phyloP scores from a whole-genome alignment of 176 grass and related monocot species.

The Saccharum spontaneum region DNA sequence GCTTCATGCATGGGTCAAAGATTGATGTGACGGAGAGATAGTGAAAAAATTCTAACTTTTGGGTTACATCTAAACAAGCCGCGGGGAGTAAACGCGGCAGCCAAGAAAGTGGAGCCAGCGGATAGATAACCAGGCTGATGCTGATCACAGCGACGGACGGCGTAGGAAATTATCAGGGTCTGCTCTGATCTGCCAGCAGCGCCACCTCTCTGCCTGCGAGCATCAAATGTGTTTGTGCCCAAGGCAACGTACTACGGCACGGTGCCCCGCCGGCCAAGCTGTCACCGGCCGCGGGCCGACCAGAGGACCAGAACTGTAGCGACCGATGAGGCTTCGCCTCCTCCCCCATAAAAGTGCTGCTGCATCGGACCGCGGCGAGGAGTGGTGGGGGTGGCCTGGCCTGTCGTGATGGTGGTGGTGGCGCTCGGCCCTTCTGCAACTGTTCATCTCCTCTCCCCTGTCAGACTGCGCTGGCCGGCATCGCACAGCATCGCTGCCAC shows the following conservation, averaged over 20 bases:
- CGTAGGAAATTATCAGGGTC: not conserved
- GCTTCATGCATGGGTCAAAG: too few species aligned
- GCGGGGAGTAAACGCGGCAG: conserved; percentile 25
- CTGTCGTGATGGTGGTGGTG: not conserved
- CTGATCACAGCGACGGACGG: not conserved
- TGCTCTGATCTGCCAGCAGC: conserved; percentile 21
- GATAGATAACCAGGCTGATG: conserved; percentile 6
- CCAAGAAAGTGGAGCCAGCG: conserved; percentile 26
- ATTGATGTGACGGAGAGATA: too few species aligned
- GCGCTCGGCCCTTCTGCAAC: conserved; percentile 2
- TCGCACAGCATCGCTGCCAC: conserved; percentile 41
- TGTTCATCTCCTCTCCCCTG: conserved; percentile 53
- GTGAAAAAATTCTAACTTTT: too few species aligned
- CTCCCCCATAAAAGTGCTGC: conserved; percentile 41
- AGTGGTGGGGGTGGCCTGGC: not conserved
- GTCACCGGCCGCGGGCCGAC: conserved; percentile 43
- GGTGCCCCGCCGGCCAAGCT: conserved; percentile 29
- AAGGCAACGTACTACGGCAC: conserved; percentile 29
- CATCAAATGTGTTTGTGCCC: not conserved
- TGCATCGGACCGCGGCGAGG: conserved; percentile 30
- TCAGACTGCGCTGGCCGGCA: conserved; percentile 49
- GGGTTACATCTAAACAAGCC: too few species aligned
- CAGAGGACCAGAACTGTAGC: conserved; percentile 55
- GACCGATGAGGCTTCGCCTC: conserved; percentile 41
- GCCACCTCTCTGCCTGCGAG: not conserved